Percentiles rank a stretch among this genome's conserved stretches.
phyloP scores from a whole-genome alignment of 1,284 basidiomycete species.

The Boletellus dicymbophilus region DNA sequence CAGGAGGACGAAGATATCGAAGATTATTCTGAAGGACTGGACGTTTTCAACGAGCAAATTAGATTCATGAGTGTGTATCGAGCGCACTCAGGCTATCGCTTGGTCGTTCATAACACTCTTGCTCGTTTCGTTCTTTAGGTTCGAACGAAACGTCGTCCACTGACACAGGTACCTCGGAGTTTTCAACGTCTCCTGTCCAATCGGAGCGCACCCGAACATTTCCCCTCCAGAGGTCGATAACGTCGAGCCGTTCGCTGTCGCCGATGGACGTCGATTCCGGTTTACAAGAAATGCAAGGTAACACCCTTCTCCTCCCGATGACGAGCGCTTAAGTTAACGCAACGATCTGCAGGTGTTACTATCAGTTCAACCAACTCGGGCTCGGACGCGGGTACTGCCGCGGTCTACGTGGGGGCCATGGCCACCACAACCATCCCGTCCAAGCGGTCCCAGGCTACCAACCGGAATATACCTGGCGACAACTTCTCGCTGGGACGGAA shows the following conservation, averaged over 20 bases:
- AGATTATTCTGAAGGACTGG: slow-evolving; percentile 23
- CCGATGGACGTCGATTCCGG: slow-evolving; percentile 24
- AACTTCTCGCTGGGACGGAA: too few species aligned
- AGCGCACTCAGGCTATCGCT: not conserved
- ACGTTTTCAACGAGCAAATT: slow-evolving; percentile 12
- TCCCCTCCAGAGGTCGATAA: slow-evolving; percentile 5
- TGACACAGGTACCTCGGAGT: slow-evolving; percentile 18
- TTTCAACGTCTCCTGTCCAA: slow-evolving; percentile 10
- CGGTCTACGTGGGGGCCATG: not conserved
- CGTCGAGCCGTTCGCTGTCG: slow-evolving; percentile 16
- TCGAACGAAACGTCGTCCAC: slow-evolving; percentile 5
- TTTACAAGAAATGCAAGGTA: slow-evolving; percentile 19
- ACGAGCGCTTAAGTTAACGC: slow-evolving; percentile 11
- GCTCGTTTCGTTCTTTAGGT: slow-evolving; percentile 8
- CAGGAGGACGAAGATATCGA: slow-evolving; percentile 32
- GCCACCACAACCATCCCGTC: slow-evolving; percentile 5
- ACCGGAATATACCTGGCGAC: slow-evolving; percentile 10
- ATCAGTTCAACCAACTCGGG: too few species aligned
- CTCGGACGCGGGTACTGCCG: too few species aligned
- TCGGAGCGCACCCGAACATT: slow-evolving; percentile 29
- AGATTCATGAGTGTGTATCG: slow-evolving; percentile 18
- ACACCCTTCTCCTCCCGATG: too few species aligned
- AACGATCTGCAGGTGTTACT: slow-evolving; percentile 4
- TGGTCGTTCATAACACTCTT: not conserved
- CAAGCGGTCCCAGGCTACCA: slow-evolving; percentile 21